Conservation (phyloP, 1,284 basidiomycete genomes). For the Ganoderma lingzhi region DNA sequence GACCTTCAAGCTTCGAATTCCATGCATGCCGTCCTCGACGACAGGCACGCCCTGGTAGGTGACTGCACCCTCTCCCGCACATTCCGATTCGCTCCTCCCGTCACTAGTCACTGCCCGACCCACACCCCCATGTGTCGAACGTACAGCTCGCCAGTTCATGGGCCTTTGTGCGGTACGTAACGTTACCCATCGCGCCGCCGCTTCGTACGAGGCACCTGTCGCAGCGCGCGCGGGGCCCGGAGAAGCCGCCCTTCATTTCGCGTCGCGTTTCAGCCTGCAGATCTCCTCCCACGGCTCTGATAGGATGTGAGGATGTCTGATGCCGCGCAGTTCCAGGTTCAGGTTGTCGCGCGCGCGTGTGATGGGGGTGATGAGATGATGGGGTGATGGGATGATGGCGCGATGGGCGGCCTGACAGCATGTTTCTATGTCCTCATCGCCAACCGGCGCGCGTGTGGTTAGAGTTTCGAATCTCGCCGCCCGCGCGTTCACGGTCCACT, state of each 20-base stretch:
- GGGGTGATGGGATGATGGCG: not conserved
- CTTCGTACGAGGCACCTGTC: not conserved
- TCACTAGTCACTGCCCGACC: not conserved
- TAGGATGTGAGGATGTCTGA: conserved; percentile 1
- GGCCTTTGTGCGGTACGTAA: not conserved
- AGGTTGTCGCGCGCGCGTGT: not conserved
- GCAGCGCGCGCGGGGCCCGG: not conserved
- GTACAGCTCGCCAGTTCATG: not conserved
- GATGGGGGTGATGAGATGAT: not conserved
- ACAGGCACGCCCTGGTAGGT: not conserved
- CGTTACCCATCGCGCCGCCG: not conserved
- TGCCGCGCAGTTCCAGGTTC: not conserved
- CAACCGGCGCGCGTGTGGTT: not conserved
- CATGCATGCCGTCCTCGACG: not conserved
- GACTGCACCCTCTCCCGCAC: not conserved
- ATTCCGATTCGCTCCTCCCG: not conserved
- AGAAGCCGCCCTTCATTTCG: not conserved
- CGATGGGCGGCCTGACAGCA: not conserved
- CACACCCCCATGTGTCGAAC: not conserved
- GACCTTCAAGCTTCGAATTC: not conserved
- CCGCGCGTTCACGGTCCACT: too few relatives aligned
- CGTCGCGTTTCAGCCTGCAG: conserved; percentile 3
- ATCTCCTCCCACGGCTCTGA: conserved; percentile 9
- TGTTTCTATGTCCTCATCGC: not conserved
- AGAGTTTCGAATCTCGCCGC: not conserved